These are phyloP conservation scores for Allium sativum DNA, from an alignment of 106 monocot genomes.

Conservation along the genomic window DNA sequence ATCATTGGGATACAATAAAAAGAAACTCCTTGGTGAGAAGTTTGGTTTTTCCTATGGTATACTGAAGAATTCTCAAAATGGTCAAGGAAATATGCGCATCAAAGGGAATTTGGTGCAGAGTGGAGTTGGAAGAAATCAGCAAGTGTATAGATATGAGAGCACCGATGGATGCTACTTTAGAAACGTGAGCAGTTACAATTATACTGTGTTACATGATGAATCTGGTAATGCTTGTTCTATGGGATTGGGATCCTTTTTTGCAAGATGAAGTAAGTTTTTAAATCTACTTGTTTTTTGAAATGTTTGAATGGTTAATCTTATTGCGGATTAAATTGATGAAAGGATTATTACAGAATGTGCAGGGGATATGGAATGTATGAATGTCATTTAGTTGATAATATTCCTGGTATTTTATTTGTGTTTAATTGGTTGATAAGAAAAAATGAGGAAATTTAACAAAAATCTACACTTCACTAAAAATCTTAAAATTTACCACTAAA, in stretches of 20 bases:
- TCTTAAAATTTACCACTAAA: no score
- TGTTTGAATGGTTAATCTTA: no score
- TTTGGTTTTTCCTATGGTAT: conserved; percentile 37
- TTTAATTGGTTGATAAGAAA: no score
- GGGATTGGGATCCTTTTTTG: conserved; percentile 8
- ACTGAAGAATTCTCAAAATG: conserved; percentile 49
- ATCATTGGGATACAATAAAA: conserved; percentile 51
- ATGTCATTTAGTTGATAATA: no score
- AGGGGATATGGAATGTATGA: no score
- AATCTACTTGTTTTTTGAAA: no score
- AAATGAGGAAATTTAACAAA: no score
- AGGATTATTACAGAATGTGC: no score
- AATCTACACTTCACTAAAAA: no score
- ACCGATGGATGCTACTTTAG: conserved; percentile 85
- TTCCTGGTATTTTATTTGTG: no score
- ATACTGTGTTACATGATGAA: conserved; percentile 65
- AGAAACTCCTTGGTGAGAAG: conserved; percentile 30
- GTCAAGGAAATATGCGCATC: conserved; percentile 44
- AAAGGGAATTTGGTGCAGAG: conserved; percentile 54
- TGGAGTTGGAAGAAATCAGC: conserved; percentile 50
- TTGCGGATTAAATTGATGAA: no score
- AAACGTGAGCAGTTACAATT: conserved; percentile 79
- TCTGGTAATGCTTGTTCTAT: conserved; percentile 29
- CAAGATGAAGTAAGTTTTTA: background rate
- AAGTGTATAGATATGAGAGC: conserved; percentile 60